Conservation (phyloP, 2,329 filamentous ascomycete genomes). For the Pseudocercospora pini-densiflorae region DNA sequence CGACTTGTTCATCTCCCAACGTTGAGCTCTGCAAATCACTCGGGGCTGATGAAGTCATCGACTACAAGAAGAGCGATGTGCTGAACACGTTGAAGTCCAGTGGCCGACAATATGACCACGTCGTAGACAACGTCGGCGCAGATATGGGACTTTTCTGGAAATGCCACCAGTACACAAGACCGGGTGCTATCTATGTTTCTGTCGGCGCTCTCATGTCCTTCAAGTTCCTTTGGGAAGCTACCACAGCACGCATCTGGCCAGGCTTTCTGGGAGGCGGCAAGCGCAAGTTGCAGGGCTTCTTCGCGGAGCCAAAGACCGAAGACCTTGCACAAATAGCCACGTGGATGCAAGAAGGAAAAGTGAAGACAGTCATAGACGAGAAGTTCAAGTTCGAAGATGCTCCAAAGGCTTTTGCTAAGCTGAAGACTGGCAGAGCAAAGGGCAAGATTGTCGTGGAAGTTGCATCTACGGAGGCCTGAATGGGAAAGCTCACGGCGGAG, state of each 20-base stretch:
- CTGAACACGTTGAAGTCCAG: conserved; percentile 51
- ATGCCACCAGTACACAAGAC: conserved; percentile 56
- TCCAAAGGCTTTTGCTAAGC: conserved; percentile 61
- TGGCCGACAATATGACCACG: conserved; percentile 53
- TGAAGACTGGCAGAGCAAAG: conserved; percentile 60
- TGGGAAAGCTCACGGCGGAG: background rate
- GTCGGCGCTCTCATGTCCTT: conserved; percentile 30
- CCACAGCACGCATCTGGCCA: conserved; percentile 48
- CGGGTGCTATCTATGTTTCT: conserved; percentile 52
- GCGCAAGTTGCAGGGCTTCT: conserved; percentile 46
- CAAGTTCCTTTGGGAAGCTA: conserved; percentile 22
- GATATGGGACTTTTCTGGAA: conserved; percentile 58
- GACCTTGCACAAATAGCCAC: conserved; percentile 56
- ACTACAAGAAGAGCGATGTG: conserved; percentile 61
- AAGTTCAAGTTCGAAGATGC: conserved; percentile 61
- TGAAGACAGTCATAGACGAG: conserved; percentile 61
- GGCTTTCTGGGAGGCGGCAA: conserved; percentile 57
- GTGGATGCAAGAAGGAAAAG: conserved; percentile 62
- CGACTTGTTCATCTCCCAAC: conserved; percentile 63
- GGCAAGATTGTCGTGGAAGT: conserved; percentile 62
- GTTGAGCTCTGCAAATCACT: conserved; percentile 60
- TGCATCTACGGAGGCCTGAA: background rate
- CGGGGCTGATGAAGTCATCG: conserved; percentile 67
- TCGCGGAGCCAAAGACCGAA: conserved; percentile 45
- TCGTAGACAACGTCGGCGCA: conserved; percentile 63